A percentile compares a stretch with the other conserved stretches of the same genome.
Evolutionary conservation across 2,329 filamentous ascomycete genomes (phyloP).

Genomic region (Trematosphaeria pertusa): DNA sequence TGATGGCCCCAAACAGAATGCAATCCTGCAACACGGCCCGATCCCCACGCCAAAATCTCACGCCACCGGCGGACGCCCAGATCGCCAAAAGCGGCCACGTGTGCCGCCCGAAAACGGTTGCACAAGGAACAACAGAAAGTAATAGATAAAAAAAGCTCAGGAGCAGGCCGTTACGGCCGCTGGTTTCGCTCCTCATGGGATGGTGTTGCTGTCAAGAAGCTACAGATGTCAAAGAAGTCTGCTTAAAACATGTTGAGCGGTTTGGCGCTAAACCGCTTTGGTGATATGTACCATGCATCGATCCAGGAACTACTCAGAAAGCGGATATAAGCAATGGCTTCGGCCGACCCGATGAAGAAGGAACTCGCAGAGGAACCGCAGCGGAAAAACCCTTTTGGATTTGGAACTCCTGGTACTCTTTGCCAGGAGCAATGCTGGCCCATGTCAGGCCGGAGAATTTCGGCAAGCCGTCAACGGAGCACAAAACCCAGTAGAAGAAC

Average conservation of each 20-base stretch:
- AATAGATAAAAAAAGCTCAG: constrained; percentile 7
- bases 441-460: too few relatives aligned
- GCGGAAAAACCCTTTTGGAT: too few relatives aligned
- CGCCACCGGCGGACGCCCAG: constrained; percentile 25
- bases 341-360: neutral
- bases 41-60: constrained; percentile 27
- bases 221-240: constrained; percentile 11
- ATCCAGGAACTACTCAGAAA: neutral
- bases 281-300: constrained; percentile 8
- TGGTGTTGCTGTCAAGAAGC: constrained; percentile 11
- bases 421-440: too few relatives aligned
- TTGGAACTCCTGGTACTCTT: too few relatives aligned
- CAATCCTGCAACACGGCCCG: constrained; percentile 28
- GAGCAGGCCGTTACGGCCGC: constrained; percentile 18
- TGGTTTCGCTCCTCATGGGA: constrained; percentile 21
- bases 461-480: too few relatives aligned
- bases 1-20: constrained; percentile 20
- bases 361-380: constrained; percentile 6
- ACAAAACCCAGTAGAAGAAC: too few relatives aligned
- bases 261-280: constrained; percentile 29
- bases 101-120: constrained; percentile 9
- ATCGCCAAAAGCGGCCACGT: constrained; percentile 26
- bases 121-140: constrained; percentile 8
- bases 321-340: neutral
- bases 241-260: constrained; percentile 4